phyloP scores from a whole-genome alignment of 1,284 basidiomycete species.

The Leucoagaricus sp. region DNA sequence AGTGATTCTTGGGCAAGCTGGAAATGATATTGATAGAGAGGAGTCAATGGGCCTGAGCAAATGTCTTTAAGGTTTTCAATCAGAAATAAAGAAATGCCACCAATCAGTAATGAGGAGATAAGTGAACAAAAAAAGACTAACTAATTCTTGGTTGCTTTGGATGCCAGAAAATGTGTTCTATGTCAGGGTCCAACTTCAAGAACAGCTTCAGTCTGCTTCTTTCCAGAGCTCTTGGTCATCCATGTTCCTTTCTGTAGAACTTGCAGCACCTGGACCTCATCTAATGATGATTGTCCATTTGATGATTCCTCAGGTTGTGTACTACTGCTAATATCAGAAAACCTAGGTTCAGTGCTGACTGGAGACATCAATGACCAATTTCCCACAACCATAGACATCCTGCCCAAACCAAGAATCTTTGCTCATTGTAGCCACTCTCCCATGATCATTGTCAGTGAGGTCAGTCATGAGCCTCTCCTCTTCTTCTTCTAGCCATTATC shows the following conservation, averaged over 20 bases:
- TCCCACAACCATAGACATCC: neutral
- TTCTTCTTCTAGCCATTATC: too few relatives aligned
- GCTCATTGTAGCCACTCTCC: too few relatives aligned
- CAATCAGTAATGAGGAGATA: neutral
- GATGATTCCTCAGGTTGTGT: neutral
- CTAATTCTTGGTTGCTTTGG: constrained; percentile 75
- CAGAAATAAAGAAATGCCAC: constrained; percentile 43
- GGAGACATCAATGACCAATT: neutral
- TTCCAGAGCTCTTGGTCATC: constrained; percentile 87
- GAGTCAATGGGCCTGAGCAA: constrained; percentile 74
- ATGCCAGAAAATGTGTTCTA: constrained; percentile 83
- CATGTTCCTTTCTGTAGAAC: constrained; percentile 59
- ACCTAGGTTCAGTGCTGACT: neutral
- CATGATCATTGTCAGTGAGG: too few relatives aligned
- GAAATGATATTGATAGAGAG: constrained; percentile 80
- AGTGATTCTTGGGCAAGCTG: constrained; percentile 85
- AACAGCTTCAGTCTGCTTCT: constrained; percentile 64
- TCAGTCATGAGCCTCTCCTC: too few relatives aligned
- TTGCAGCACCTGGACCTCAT: constrained; percentile 43
- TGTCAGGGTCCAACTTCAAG: constrained; percentile 74
- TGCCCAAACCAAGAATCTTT: neutral
- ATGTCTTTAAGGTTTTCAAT: constrained; percentile 93
- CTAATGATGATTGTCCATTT: too few relatives aligned
- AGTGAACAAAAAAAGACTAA: constrained; percentile 40
- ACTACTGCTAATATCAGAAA: too few relatives aligned